Evolutionary conservation across 805 yeast genomes (phyloP).

Genomic region (Saturnispora zaruensis): DNA sequence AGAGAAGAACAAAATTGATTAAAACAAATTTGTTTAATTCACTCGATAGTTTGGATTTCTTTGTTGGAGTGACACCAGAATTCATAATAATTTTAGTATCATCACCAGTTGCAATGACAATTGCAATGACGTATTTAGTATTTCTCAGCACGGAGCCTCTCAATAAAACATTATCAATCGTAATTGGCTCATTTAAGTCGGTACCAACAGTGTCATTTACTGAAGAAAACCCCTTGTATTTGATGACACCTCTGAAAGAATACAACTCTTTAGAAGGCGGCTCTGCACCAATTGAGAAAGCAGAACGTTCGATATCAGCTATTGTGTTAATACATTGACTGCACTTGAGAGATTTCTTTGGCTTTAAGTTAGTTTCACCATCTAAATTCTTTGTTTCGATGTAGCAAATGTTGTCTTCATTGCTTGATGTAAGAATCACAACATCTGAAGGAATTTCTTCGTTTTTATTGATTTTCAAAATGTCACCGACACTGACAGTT

Average conservation of each 20-base stretch:
- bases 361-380: slow-evolving; percentile 70
- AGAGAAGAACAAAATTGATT: slow-evolving; percentile 52
- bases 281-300: slow-evolving; percentile 61
- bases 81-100: slow-evolving; percentile 74
- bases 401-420: slow-evolving; percentile 56
- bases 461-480: slow-evolving; percentile 58
- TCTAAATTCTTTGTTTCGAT: slow-evolving; percentile 65
- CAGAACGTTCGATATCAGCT: slow-evolving; percentile 47
- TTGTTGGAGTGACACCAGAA: slow-evolving; percentile 71
- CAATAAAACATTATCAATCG: slow-evolving; percentile 53
- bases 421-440: slow-evolving; percentile 55
- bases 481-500: slow-evolving; percentile 63
- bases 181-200: slow-evolving; percentile 45
- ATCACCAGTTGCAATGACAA: slow-evolving; percentile 67
- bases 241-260: slow-evolving; percentile 57
- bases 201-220: slow-evolving; percentile 25
- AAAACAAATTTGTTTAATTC: slow-evolving; percentile 61
- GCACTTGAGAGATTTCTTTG: slow-evolving; percentile 46
- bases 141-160: slow-evolving; percentile 69
- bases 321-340: slow-evolving; percentile 41
- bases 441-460: slow-evolving; percentile 79
- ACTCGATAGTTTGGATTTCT: slow-evolving; percentile 54
- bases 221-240: slow-evolving; percentile 35
- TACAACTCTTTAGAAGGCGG: slow-evolving; percentile 62
- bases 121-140: slow-evolving; percentile 68